A percentile compares a stretch with the other conserved stretches of the same genome.
These are phyloP conservation scores for Alternaria tenuissima DNA, from an alignment of 2,329 filamentous ascomycete species.

Conservation along the genomic window DNA sequence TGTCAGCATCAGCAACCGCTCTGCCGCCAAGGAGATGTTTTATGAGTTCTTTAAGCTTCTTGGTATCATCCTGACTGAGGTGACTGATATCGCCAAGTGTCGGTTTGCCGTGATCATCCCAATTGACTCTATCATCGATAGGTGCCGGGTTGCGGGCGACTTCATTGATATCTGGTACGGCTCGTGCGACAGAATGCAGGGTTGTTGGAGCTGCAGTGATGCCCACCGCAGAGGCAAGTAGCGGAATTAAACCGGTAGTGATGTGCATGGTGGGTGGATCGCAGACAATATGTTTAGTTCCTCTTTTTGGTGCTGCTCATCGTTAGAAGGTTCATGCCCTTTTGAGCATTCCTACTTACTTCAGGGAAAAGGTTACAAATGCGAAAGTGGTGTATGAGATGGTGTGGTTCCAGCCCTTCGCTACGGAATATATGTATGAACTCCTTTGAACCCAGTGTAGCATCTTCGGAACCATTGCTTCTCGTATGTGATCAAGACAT, in stretches of 20 bases:
- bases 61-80: constrained; percentile 2
- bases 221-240: constrained; percentile 16
- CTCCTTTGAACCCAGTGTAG: constrained; percentile 10
- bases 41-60: constrained; percentile 8
- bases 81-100: constrained; percentile 2
- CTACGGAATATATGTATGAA: constrained; percentile 3
- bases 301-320: background rate
- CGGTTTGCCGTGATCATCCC: constrained; percentile 14
- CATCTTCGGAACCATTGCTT: constrained; percentile 13
- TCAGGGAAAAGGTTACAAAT: background rate
- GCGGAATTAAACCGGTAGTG: constrained; percentile 10
- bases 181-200: constrained; percentile 9
- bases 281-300: background rate
- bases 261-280: constrained; percentile 17
- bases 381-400: background rate
- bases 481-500: constrained; percentile 14
- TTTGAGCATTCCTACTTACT: background rate
- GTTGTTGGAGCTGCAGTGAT: constrained; percentile 18
- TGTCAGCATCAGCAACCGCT: constrained; percentile 1
- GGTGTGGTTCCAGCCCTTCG: background rate
- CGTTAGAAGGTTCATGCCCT: background rate
- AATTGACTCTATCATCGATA: constrained; percentile 16
- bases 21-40: constrained; percentile 5
- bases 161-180: constrained; percentile 21
- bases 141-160: constrained; percentile 31